Evolutionary conservation across 2,329 filamentous ascomycete genomes (phyloP).

Genomic region (Capronia coronata): DNA sequence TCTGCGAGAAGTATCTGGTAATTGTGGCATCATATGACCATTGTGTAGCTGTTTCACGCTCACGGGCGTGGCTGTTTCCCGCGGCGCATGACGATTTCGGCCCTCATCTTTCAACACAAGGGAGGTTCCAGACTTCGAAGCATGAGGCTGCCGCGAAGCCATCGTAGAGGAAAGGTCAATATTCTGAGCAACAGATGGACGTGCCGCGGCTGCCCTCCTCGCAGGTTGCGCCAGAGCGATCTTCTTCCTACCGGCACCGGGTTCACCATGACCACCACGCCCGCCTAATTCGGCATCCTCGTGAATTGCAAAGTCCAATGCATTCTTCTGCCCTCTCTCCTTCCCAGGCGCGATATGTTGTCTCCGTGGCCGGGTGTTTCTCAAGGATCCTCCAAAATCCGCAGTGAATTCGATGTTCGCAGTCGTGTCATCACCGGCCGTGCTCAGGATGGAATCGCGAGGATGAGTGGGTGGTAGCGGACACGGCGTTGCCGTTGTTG

Average conservation of each 20-base stretch:
- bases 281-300: constrained; percentile 30
- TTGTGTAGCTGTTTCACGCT: too few relatives aligned
- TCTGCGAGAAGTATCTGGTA: not conserved
- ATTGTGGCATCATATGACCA: too few relatives aligned
- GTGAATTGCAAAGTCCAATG: constrained; percentile 36
- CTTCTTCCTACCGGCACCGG: constrained; percentile 8
- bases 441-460: not conserved
- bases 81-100: not conserved
- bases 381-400: constrained; percentile 33
- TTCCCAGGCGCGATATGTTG: constrained; percentile 31
- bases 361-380: constrained; percentile 26
- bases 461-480: constrained; percentile 3
- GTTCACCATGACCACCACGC: constrained; percentile 5
- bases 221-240: constrained; percentile 23
- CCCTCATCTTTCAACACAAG: not conserved
- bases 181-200: not conserved
- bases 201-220: too few relatives aligned
- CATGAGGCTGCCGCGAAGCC: too few relatives aligned
- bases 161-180: too few relatives aligned
- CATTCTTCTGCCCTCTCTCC: constrained; percentile 25
- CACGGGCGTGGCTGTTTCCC: too few relatives aligned
- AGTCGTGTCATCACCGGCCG: constrained; percentile 33
- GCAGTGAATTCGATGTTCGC: constrained; percentile 39
- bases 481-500: constrained; percentile 19
- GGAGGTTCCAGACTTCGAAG: too few relatives aligned